Base-by-base conservation (phyloP, 2,329 filamentous ascomycete genomes). In the Bipolaris bicolor region DNA sequence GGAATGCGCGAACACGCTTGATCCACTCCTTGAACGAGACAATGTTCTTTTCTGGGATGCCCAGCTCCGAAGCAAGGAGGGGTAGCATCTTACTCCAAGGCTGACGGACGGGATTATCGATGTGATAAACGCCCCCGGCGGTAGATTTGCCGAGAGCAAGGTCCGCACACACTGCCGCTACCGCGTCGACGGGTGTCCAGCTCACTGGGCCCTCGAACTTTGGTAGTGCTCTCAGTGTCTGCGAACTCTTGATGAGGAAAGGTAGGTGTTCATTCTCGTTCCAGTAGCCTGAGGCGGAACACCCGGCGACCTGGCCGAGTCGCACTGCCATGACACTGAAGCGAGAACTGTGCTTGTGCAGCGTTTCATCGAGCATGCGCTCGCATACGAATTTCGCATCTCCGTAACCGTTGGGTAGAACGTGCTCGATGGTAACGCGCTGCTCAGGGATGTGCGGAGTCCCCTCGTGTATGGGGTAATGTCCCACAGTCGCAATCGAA, bases 311-410 rank as follows among this genome's bases (percentile, higher is more conserved):
- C 65, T 87, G 84, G 0, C 81, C 84, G 0, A 79, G 72, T 0
- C 84, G 77, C 0, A 82, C 78, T 0, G 67, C 69, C 71, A 78
- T 80, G 0, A 79, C 58, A 15, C 75, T 76, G 71, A 85, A 83
- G 1, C 61, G 69, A 0, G 74, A 54, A 0, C 78, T 78, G 58
- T 80, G 67, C n/a, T 70, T 63, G 52, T 79, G 77, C 3, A 84
- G 66, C 0, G 83, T 84, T 48, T 76, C 69, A 47, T 81, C 77
- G 0, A 86, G 75, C 69, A 84, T 81, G 3, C 71, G 67, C 61
- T 86, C 83, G 64, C 82, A 84, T 0, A 76, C 75, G 37, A 65
- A 80, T 60, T 86, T 86, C 4, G 80, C 83, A 7, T 85, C 82
- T n/a, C 72, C 75, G 59, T 86, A 85, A 16, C 83, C 83, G 3